Conservation (phyloP, 441 rosid genomes). For the Isatis lusitanica region DNA sequence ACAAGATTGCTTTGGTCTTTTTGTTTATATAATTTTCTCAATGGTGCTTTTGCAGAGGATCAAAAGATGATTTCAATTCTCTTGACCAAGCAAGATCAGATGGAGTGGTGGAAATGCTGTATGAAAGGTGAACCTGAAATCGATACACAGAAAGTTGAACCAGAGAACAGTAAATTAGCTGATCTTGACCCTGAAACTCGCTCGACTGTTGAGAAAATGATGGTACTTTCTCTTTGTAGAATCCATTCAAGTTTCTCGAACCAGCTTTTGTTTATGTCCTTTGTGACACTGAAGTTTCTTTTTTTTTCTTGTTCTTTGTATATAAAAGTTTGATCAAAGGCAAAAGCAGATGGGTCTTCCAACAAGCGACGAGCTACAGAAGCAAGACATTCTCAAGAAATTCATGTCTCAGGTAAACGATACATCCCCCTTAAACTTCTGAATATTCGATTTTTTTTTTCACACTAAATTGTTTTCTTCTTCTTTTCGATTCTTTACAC, state of each 20-base stretch:
- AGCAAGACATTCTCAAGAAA: slow-evolving; percentile 88
- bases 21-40: not conserved
- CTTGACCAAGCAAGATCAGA: slow-evolving; percentile 87
- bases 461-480: not conserved
- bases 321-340: slow-evolving; percentile 86
- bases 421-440: not conserved
- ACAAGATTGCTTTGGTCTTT: slow-evolving; percentile 1
- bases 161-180: slow-evolving; percentile 82
- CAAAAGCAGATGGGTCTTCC: slow-evolving; percentile 97
- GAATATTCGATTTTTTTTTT: not conserved
- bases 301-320: not conserved
- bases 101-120: slow-evolving; percentile 95
- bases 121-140: slow-evolving; percentile 91
- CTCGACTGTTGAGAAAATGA: slow-evolving; percentile 92
- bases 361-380: slow-evolving; percentile 89
- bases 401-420: slow-evolving; percentile 82
- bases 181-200: slow-evolving; percentile 93
- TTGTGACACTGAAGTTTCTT: not conserved
- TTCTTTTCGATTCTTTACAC: slow-evolving; percentile 1
- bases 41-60: slow-evolving; percentile 65
- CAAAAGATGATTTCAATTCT: slow-evolving; percentile 69
- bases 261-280: not conserved
- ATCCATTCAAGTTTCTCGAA: not conserved
- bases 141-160: slow-evolving; percentile 95
- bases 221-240: slow-evolving; percentile 48